Evolutionary conservation across 2,329 filamentous ascomycete genomes (phyloP).

Genomic region (Teratosphaeria nubilosa): DNA sequence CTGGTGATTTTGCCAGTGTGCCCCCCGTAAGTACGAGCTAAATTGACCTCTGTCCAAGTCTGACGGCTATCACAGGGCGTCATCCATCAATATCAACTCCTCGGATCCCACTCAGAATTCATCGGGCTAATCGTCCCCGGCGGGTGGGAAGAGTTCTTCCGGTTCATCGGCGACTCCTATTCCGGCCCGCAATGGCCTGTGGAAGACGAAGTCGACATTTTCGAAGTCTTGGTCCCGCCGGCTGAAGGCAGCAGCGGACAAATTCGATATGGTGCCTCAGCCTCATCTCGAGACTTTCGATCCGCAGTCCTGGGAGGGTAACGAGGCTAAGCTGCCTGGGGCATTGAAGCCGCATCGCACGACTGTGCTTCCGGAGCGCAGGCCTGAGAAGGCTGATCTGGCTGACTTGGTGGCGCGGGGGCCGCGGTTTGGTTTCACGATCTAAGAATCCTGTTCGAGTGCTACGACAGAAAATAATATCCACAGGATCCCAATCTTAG

Average conservation of each 20-base stretch:
- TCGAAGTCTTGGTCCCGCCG: constrained; percentile 43
- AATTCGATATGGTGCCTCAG: constrained; percentile 47
- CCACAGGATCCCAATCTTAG: too few relatives aligned
- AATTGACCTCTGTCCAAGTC: neutral
- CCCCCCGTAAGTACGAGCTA: constrained; percentile 37
- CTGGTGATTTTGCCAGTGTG: constrained; percentile 49
- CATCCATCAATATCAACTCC: constrained; percentile 47
- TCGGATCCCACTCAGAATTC: constrained; percentile 45
- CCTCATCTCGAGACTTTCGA: constrained; percentile 39
- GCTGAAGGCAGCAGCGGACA: constrained; percentile 45
- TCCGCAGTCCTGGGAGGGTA: constrained; percentile 32
- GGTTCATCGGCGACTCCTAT: constrained; percentile 46
- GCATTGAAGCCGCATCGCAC: constrained; percentile 13
- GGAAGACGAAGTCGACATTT: constrained; percentile 42
- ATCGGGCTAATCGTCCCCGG: constrained; percentile 47
- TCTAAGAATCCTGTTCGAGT: neutral
- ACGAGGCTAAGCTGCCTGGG: constrained; percentile 33
- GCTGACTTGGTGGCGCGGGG: neutral
- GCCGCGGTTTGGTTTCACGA: neutral
- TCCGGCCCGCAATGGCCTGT: constrained; percentile 38
- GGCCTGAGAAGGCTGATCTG: neutral
- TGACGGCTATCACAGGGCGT: constrained; percentile 27
- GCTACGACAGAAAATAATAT: neutral
- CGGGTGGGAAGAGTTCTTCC: constrained; percentile 53
- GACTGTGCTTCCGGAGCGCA: constrained; percentile 15